Base-by-base conservation (phyloP, 2,329 filamentous ascomycete genomes). In the Verticillium nubilum region DNA sequence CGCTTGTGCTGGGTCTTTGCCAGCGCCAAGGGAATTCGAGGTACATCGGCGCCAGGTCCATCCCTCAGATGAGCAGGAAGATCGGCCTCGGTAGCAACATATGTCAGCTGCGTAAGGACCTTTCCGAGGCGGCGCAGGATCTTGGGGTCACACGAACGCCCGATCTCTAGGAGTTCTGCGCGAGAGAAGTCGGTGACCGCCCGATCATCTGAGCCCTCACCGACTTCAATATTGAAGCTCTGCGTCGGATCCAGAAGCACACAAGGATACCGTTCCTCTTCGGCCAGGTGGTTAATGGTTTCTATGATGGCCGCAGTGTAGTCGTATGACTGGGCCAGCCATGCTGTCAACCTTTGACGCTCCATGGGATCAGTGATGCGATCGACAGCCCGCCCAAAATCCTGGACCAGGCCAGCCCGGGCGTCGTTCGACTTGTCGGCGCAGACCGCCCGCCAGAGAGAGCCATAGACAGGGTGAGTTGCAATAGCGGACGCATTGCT, bases 261-360 rank as follows among this genome's bases (percentile, higher is more conserved):
- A 29, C 80, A 78, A 2, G 80, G 80, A 58, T 76, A 82, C 26
- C 67, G 67, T 13, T 77, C 69, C 12, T 69, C 66, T 1, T 69
- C 68, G 0, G 75, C 67, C 1, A 83, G 72, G 0, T 65, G 56
- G 4, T 69, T 62, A 27, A 83, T 73, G 5, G 69, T 61, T 0
- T 72, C 68, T 26, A 71, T 59, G 6, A 82, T 77, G 26, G 82
- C 79, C 5, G 68, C 74, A 0, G 70, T 73, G 61, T 74, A 78
- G 64, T 83, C 76, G 64, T 83, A 83, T 1, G 79, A 82, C 59
- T 78, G 78, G 12, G 78, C 78, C 2, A 83, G 68, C 80, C 80
- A 84, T 0, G 59, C 61, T 64, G 76, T 78, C 75, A 81, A 76
- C 1, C 68, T 67, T 0, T 57, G 59, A 62, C 74, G 79, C 47